These are phyloP conservation scores for Citrullus colocynthis DNA, from an alignment of 306 rosid species.

Conservation along the genomic window DNA sequence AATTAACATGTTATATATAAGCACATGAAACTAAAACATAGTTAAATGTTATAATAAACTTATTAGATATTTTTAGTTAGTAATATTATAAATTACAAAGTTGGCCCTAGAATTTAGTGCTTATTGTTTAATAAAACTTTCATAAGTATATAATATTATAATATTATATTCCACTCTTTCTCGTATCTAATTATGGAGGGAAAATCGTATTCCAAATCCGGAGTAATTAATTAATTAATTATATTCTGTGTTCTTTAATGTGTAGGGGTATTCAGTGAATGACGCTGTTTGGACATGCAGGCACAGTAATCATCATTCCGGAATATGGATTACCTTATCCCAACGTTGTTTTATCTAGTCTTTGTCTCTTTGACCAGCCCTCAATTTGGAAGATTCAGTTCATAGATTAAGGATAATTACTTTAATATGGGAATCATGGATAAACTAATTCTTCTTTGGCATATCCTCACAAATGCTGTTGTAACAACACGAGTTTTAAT, in stretches of 20 bases:
- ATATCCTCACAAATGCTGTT: not conserved
- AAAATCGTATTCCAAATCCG: not conserved
- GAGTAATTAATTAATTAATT: not conserved
- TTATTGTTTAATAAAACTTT: too few species aligned
- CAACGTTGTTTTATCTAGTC: not conserved
- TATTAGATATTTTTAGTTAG: too few species aligned
- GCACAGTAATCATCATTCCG: not conserved
- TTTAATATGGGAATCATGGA: not conserved
- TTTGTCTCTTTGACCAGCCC: not conserved
- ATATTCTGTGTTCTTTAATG: not conserved
- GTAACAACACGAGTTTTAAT: not conserved
- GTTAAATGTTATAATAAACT: too few species aligned
- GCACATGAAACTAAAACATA: too few species aligned
- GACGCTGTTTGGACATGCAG: not conserved
- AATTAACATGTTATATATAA: too few species aligned
- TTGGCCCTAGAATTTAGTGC: too few species aligned
- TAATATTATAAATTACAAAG: too few species aligned
- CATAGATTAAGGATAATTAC: not conserved
- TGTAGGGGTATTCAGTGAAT: not conserved
- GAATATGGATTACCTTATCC: not conserved
- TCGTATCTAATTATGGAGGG: not conserved
- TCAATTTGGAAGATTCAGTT: slow-evolving; percentile 2
- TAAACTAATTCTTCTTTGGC: slow-evolving; percentile 1
- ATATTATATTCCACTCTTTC: too few species aligned
- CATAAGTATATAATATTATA: too few species aligned